Evolutionary conservation across 2,329 filamentous ascomycete species (phyloP), one percentile per base, ranked within the genome.

Genomic region (Alternaria rosae): DNA sequence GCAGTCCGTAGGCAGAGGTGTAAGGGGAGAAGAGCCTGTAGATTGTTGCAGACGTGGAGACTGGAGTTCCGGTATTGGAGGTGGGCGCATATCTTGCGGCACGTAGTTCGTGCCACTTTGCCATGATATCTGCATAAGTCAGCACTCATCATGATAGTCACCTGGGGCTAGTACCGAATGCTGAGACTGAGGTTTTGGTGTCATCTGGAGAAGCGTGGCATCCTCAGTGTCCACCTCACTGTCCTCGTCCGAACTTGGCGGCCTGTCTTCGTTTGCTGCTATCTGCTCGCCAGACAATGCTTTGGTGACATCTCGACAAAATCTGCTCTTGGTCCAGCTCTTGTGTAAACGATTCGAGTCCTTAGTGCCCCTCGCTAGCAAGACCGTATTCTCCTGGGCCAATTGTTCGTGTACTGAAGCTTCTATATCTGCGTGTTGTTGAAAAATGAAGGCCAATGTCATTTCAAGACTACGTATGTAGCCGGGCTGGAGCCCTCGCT

Each of bases 401-500:
- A 91, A 79, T 50, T 89, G 78, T 8, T 76, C 78, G 44, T 86
- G 83, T 26, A 91, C 81, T 15, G 84, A 83, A 51, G 84, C 81
- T 76, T 91, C 89, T 45, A 83, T 84, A 13, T 85, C 87, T 15
- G 86, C 82, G 42, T 87, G 84, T 59, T 87, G 84, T 62, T 66
- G 65, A 11, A 66, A 69, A 9, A 68, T 43, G 26, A 63, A 58
- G 8, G 67, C 67, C 91, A 89, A 2, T 89, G 80, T 83, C 88
- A 88, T n/a, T 87, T 89, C 60, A 90, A 83, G n/a, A 87, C 85
- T 64, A 20, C 67, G 65, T 35, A 68, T 69, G n/a, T 69, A 68
- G 30, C 65, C 67, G n/a, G 91, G 91, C 69, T 91, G 91, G 11
- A 94, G 86, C 4, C 91, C 91, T 64, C 91, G 85, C 75, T 93